Evolutionary conservation across 768 basidiomycete genomes (phyloP).

Genomic region (Tremella mesenterica): DNA sequence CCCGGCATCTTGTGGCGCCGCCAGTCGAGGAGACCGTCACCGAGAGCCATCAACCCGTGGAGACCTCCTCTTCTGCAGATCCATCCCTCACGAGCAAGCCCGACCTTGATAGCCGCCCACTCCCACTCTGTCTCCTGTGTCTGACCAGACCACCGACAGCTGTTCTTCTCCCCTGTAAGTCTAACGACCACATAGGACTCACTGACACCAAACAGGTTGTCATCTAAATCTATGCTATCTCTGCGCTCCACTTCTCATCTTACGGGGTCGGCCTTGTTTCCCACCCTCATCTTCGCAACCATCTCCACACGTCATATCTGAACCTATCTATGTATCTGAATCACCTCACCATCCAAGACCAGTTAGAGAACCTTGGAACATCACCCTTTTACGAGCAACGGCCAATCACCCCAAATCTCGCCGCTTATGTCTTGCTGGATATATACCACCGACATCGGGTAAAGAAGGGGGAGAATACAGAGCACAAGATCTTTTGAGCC

Average conservation of each 20-base stretch:
- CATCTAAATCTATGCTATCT: slow-evolving; percentile 28
- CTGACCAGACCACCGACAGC: slow-evolving; percentile 24
- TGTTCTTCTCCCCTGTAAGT: slow-evolving; percentile 27
- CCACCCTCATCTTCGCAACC: background rate
- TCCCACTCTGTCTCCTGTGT: slow-evolving; percentile 24
- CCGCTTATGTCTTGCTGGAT: background rate
- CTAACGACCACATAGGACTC: background rate
- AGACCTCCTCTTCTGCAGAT: background rate
- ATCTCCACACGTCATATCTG: background rate
- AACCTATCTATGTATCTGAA: background rate
- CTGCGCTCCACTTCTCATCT: slow-evolving; percentile 19
- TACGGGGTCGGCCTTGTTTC: background rate
- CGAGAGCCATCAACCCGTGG: background rate
- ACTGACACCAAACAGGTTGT: slow-evolving; percentile 12
- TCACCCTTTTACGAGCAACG: slow-evolving; percentile 9
- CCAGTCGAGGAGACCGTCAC: background rate
- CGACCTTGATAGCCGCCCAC: slow-evolving; percentile 4
- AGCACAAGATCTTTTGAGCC: background rate
- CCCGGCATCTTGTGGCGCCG: background rate
- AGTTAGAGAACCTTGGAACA: slow-evolving; percentile 8
- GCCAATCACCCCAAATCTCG: slow-evolving; percentile 16
- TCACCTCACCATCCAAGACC: background rate
- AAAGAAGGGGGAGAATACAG: background rate
- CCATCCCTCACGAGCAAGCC: background rate
- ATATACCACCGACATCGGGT: background rate